Base-by-base conservation (phyloP, 2,329 filamentous ascomycete species). In the Didymella exigua region DNA sequence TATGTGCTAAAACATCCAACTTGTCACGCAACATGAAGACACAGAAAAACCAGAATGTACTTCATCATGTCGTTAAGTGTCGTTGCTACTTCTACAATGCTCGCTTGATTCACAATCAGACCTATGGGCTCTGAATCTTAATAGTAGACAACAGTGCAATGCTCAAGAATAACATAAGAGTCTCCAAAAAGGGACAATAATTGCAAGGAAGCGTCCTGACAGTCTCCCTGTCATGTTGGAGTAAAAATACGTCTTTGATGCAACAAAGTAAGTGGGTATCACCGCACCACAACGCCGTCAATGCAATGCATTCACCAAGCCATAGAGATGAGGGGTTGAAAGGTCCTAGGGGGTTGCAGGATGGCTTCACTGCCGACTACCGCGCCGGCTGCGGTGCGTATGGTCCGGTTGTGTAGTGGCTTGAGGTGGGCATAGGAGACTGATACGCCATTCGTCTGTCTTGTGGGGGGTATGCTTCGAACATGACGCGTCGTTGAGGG, bases 401-500 rank as follows among this genome's bases (percentile, higher is more conserved):
- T 5, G 65, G 64, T 26, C 62, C 61, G n/a, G 63, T 56, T 38
- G 67, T 65, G 40, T 63, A 67, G 31, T 65, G 68, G 3, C 63
- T 60, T 21, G 64, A 58, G 23, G 60, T 59, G n/a, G 63, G 58
- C 56, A 64, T 60, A 4, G 64, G 61, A 34, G 60, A 61, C 31
- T 67, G 63, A 29, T 66, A 65, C 8, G 61, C 53, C 29, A 57
- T 58, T 11, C 57, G 58, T 27, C 60, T 67, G 5, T 71, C 68
- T 54, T 67, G 64, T 1, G 61, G 54, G 19, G 68, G 63, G 31
- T 71, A 69, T 27, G 63, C 64, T 41, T 74, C 71, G 41, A 75
- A 75, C 68, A 75, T 73, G 49, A 75, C 72, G 37, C 72, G 71
- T 56, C 71, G 60, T 59, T 67, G 65, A 6, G 66, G 61, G 6